Base-by-base conservation (phyloP, 192 early-diverging fungal genomes). In the Pilaira anomala region DNA sequence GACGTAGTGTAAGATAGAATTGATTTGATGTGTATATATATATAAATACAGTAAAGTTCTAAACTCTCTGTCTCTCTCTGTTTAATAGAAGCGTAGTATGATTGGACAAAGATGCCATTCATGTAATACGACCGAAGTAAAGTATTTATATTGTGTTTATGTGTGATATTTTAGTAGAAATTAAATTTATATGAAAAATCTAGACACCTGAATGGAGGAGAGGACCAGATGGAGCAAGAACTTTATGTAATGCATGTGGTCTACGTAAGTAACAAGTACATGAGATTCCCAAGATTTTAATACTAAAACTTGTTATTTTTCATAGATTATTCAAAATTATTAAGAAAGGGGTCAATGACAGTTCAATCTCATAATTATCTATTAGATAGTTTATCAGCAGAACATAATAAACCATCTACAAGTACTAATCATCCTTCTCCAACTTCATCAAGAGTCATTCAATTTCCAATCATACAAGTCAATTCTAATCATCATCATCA, bases 191-290 rank as follows among this genome's bases (percentile, higher is more conserved):
- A n/a, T n/a, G n/a, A n/a, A n/a, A n/a, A n/a, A n/a, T n/a, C n/a
- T n/a, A 33, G 30, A 95, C 93, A 1, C 93, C 93, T 30, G 92
- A 95, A 68, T 97, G 95, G 95, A 80, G 95, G 13, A 87, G 95
- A 18, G 93, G 95, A 2, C 93, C 93, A 16, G 88, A 90, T 42
- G 93, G 93, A 16, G 87, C 89, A 7, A 79, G 95, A 36, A 95
- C 93, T 7, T 82, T 97, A 19, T 97, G 95, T 76, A 97, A 97
- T 76, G 95, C 93, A 0, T 94, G 95, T 72, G 94, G 94, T 12
- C 81, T 91, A 45, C 88, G 88, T 89, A 80, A 48, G 40, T 60
- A 49, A n/a, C n/a, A n/a, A n/a, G n/a, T n/a, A n/a, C n/a, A 4
- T 33, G 12, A 30, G 28, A 45, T 12, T 33, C 6, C 5, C 39